Conservation (phyloP, 108 stramenopile genomes). For the Skeletonema marinoi region DNA sequence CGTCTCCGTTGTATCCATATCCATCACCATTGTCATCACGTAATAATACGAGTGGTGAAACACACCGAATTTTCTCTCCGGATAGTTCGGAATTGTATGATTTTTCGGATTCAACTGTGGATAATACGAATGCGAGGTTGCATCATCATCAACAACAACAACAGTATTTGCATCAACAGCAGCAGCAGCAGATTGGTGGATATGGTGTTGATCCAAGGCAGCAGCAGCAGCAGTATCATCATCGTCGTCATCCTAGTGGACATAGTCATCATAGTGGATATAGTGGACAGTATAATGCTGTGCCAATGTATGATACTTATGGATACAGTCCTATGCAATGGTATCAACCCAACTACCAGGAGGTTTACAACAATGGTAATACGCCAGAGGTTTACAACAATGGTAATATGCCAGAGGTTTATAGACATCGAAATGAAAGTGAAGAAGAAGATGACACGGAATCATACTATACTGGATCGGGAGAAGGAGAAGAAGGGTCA, state of each 20-base stretch:
- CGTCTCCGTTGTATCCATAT: neutral
- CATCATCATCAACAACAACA: neutral
- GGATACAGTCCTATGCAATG: neutral
- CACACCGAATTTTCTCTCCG: neutral
- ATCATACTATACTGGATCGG: neutral
- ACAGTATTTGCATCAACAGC: neutral
- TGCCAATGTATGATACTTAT: neutral
- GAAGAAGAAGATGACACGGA: neutral
- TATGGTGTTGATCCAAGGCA: neutral
- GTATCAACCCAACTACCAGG: neutral
- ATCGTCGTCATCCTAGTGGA: neutral
- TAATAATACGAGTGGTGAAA: neutral
- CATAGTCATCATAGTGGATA: no score
- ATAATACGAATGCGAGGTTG: neutral
- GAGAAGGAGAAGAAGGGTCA: neutral
- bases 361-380: neutral
- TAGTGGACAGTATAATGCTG: neutral
- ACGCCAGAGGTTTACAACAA: neutral
- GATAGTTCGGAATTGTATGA: neutral
- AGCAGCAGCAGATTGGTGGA: neutral
- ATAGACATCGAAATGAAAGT: neutral
- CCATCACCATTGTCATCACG: neutral
- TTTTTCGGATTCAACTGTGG: slow-evolving; percentile 8
- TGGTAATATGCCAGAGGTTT: neutral
- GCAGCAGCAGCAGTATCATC: neutral